Conservation (phyloP, 805 yeast genomes). For the Kluyveromyces nonfermentans region DNA sequence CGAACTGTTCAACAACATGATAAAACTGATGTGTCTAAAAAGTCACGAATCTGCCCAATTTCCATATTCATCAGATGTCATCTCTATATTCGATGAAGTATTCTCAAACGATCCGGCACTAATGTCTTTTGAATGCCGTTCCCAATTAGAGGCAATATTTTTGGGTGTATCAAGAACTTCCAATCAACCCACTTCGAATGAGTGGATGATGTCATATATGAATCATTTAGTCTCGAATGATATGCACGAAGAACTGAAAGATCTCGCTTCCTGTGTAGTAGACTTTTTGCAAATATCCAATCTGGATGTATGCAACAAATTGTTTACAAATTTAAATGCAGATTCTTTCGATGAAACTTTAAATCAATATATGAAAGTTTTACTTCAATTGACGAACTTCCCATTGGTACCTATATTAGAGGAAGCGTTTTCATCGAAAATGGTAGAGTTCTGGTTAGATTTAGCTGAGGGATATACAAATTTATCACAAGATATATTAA, state of each 20-base stretch:
- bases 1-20: conserved; percentile 22
- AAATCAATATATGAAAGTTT: conserved; percentile 36
- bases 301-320: conserved; percentile 26
- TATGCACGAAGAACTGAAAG: conserved; percentile 24
- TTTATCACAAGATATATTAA: conserved; percentile 27
- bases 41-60: conserved; percentile 18
- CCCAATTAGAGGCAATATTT: conserved; percentile 23
- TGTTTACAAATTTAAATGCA: conserved; percentile 18
- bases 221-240: conserved; percentile 26
- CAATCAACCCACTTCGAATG: conserved; percentile 14
- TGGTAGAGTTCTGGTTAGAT: conserved; percentile 63
- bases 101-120: conserved; percentile 24
- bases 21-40: conserved; percentile 24
- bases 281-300: conserved; percentile 27
- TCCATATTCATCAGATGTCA: conserved; percentile 18
- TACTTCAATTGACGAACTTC: conserved; percentile 45
- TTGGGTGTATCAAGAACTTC: conserved; percentile 22
- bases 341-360: conserved; percentile 5
- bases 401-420: conserved; percentile 51
- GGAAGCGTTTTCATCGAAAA: conserved; percentile 45
- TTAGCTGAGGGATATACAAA: conserved; percentile 44
- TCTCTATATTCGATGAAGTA: conserved; percentile 21
- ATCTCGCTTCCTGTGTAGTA: conserved; percentile 25
- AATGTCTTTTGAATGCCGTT: conserved; percentile 24
- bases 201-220: conserved; percentile 29